Base-by-base conservation (phyloP, 2,329 filamentous ascomycete species). In the Epichloe bromicola region DNA sequence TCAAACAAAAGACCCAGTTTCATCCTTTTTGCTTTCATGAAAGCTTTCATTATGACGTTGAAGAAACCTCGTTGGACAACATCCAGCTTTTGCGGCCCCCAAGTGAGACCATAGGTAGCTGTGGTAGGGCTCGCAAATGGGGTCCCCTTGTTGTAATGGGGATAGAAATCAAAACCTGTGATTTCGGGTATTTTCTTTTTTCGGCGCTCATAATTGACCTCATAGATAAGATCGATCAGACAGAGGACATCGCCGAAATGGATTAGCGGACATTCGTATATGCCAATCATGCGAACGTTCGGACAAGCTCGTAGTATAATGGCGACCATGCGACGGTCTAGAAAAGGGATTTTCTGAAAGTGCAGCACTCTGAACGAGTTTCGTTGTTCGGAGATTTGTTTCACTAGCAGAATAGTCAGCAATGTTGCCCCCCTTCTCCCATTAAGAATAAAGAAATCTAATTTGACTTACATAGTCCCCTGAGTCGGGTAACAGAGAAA, bases 251-350 rank as follows among this genome's bases (percentile, higher is more conserved):
- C 67, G 10, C 65, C 67, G n/a, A 67, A 58, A 30, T 68, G 63
- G 4, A 70, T 55, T 1, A 69, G 51, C 0, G 65, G 65, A 26
- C 67, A 70, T 46, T 66, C 59, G 49, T 69, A 70, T 2, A 70
- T 56, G 2, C 67, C 66, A 14, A 70, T 1, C 58, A 63, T 65
- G 4, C 55, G 58, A 8, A 69, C 54, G 1, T 62, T 50, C 0
- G 62, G 64, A 36, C 62, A 65, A 1, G 58, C 58, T 6, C 65
- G 60, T 1, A 69, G 52, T 14, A 70, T 61, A n/a, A 68, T 54
- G 2, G 67, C 65, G 0, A 69, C 49, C 1, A 67, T 37, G 1
- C 65, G 57, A 17, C 65, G 56, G 19, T 70, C 67, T 5, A 70
- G 51, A 2, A 65, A 53, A 0, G 63, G 61, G 0, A 56, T 60